These are phyloP conservation scores for Cadophora sp. DNA, from an alignment of 2,329 filamentous ascomycete genomes.

Conservation along the genomic window DNA sequence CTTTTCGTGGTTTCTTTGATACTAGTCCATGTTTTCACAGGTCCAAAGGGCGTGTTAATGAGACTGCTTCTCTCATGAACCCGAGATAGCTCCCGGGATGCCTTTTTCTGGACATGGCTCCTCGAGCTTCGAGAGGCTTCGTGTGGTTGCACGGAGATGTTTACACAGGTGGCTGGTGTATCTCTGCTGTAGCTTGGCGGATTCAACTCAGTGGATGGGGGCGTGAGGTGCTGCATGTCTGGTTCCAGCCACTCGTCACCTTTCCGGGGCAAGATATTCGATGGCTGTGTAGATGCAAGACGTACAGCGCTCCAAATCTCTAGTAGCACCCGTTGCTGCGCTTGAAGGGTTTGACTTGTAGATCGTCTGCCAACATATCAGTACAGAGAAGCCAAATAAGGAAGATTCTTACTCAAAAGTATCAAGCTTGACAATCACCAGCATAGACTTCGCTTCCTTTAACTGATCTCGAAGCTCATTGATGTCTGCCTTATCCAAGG, in stretches of 20 bases:
- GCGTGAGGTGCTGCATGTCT: not conserved
- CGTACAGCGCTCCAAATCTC: not conserved
- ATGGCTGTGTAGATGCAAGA: not conserved
- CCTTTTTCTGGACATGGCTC: not conserved
- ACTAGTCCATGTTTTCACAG: not conserved
- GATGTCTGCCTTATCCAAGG: constrained; percentile 5
- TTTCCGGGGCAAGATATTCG: not conserved
- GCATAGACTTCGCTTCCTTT: not conserved
- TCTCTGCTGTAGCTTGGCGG: not conserved
- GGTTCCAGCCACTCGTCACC: not conserved
- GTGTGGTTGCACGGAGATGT: not conserved
- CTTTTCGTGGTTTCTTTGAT: not conserved
- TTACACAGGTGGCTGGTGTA: not conserved
- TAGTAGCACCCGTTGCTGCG: not conserved
- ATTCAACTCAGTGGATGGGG: not conserved
- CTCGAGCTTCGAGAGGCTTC: too few relatives aligned
- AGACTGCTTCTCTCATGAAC: not conserved
- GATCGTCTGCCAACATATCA: not conserved
- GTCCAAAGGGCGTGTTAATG: not conserved
- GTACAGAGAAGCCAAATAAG: not conserved
- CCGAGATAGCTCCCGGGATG: not conserved
- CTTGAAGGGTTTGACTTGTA: not conserved
- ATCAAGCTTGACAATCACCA: constrained; percentile 4
- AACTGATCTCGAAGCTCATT: not conserved
- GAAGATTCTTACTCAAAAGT: not conserved